Base-by-base conservation (phyloP, 208 protist species). In the Crithidia fasciculata region DNA sequence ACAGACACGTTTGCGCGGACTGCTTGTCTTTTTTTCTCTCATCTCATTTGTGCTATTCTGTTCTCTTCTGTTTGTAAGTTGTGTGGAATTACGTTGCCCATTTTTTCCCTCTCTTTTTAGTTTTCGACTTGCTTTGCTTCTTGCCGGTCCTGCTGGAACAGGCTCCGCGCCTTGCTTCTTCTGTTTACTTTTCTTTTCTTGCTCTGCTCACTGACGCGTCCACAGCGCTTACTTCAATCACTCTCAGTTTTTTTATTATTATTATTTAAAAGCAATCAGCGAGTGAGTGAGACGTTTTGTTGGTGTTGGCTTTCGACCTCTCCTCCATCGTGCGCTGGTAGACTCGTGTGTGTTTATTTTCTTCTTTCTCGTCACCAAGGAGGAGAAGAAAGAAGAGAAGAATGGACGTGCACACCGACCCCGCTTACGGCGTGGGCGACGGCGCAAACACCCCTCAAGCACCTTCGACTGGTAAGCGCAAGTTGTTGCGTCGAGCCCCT, bases 331-430 rank as follows among this genome's bases (percentile, higher is more conserved):
- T 5, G 12, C 15, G 6, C 28, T 28, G 28, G 1, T 28, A 28
- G 28, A 28, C 28, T 28, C 28, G 28, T 28, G 6, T 41, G 5
- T 28, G 8, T 60, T 47, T 12, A 47, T 60, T 54, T 44, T 59
- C n/a, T 62, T 64, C 19, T 43, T 67, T 64, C 44, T 18, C 0
- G 12, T 50, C 44, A 19, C 39, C 0, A 44, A 7, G 49, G 8
- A 50, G 3, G 59, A 36, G 18, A 49, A 44, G 7, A 37, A 13
- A 53, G 8, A 65, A 28, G n/a, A 61, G 9, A 41, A 61, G 4
- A 61, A 61, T 79, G 74, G 74, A 79, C 43, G 40, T 39, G 8
- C 54, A 74, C 60, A 13, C 43, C 10, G 74, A 79, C 54, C 61
- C 74, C 6, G 59, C 28, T 28, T 28, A 28, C 28, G 28, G 59